These are phyloP conservation scores for Selenicereus undatus DNA, from an alignment of 148 eudicot species.

Conservation along the genomic window DNA sequence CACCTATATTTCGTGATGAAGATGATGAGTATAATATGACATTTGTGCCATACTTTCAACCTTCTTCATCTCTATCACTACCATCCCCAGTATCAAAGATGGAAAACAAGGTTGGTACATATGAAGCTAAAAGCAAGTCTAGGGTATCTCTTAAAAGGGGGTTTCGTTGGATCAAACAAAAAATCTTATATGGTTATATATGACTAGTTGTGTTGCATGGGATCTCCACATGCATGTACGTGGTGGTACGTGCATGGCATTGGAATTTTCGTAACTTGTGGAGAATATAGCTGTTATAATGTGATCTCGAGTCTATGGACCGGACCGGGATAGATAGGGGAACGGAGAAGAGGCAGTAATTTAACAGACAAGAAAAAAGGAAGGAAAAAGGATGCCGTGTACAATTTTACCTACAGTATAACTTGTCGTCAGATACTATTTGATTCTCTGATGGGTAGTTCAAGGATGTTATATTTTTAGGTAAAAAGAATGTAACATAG, in stretches of 20 bases:
- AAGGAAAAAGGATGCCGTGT: no score
- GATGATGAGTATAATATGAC: background rate
- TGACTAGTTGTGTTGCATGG: background rate
- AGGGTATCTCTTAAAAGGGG: conserved; percentile 33
- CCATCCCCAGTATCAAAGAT: background rate
- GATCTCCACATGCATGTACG: background rate
- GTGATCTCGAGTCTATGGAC: no score
- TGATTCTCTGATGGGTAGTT: no score
- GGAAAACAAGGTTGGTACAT: conserved; percentile 37
- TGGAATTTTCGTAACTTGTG: no score
- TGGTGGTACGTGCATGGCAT: background rate
- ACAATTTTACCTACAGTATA: no score
- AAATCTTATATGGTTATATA: background rate
- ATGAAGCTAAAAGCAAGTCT: conserved; percentile 31
- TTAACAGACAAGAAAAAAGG: no score
- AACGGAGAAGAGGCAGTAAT: no score
- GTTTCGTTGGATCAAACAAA: conserved; percentile 42
- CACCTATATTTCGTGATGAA: background rate
- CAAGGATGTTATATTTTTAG: no score
- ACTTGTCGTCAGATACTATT: no score
- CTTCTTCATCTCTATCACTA: background rate
- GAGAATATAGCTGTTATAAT: no score
- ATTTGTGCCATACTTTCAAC: conserved; percentile 9
- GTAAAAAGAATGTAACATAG: no score
- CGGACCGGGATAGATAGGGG: no score